Conservation (phyloP, 1,284 basidiomycete species). For the Fistulina hepatica region DNA sequence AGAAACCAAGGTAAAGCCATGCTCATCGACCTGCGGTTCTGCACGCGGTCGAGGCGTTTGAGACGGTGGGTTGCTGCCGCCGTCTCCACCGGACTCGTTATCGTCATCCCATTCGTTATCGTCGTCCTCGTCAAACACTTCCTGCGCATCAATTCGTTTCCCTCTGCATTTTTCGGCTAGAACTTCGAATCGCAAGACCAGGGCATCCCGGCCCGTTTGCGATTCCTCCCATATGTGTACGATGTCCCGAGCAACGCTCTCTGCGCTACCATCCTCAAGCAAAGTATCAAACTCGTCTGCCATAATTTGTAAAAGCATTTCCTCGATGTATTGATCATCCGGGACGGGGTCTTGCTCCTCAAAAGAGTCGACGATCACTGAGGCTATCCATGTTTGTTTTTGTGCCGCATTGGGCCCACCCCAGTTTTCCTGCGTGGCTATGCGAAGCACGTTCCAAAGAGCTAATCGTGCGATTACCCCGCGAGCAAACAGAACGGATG, state of each 20-base stretch:
- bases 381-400: slow-evolving; percentile 76
- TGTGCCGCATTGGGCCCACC: slow-evolving; percentile 58
- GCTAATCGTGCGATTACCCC: slow-evolving; percentile 71
- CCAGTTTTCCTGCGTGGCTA: slow-evolving; percentile 77
- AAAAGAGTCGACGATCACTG: slow-evolving; percentile 76
- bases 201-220: slow-evolving; percentile 29
- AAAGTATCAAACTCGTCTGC: slow-evolving; percentile 75
- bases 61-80: slow-evolving; percentile 47
- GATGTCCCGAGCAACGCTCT: slow-evolving; percentile 59
- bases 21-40: slow-evolving; percentile 66
- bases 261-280: slow-evolving; percentile 74
- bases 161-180: slow-evolving; percentile 51
- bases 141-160: slow-evolving; percentile 43
- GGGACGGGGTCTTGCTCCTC: slow-evolving; percentile 47
- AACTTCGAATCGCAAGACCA: slow-evolving; percentile 46
- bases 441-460: slow-evolving; percentile 73
- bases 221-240: slow-evolving; percentile 55
- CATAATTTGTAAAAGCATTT: slow-evolving; percentile 70
- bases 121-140: slow-evolving; percentile 29
- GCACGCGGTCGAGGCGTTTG: slow-evolving; percentile 25
- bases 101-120: slow-evolving; percentile 36
- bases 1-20: slow-evolving; percentile 72
- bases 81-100: slow-evolving; percentile 40
- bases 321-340: slow-evolving; percentile 68
- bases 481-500: slow-evolving; percentile 70